A percentile compares a stretch with the other conserved stretches of the same genome.
Evolutionary conservation across 140 eudicot genomes (phyloP).

Genomic region (Erigeron philadelphicus): DNA sequence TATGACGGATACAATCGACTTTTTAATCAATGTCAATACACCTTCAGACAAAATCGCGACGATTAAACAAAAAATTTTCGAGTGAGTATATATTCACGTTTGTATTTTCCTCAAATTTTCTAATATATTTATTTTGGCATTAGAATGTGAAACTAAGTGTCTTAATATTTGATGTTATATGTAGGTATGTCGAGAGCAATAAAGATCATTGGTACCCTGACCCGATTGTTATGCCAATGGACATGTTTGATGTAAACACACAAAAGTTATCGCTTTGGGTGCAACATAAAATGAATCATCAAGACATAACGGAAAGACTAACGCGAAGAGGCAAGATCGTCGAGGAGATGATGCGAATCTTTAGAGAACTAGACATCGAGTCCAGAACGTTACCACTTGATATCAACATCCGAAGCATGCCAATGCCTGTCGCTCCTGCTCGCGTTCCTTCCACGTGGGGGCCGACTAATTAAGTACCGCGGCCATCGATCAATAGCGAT

Average conservation of each 20-base stretch:
- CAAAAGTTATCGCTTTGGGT: conserved; percentile 48
- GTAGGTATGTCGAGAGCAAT: conserved; percentile 42
- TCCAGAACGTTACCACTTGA: conserved; percentile 41
- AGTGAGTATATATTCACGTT: conserved; percentile 17
- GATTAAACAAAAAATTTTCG: conserved; percentile 39
- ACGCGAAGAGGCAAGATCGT: conserved; percentile 41
- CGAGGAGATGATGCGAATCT: conserved; percentile 46
- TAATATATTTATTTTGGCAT: neutral
- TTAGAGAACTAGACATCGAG: conserved; percentile 47
- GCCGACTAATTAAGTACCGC: conserved; percentile 19
- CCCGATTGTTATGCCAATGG: conserved; percentile 33
- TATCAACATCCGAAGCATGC: conserved; percentile 50
- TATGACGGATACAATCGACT: conserved; percentile 43
- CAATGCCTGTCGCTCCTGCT: conserved; percentile 28
- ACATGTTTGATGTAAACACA: conserved; percentile 37
- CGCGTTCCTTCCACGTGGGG: conserved; percentile 48
- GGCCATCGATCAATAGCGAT: too few species aligned
- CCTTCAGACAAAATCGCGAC: conserved; percentile 36
- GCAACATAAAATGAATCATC: conserved; percentile 44
- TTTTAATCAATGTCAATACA: conserved; percentile 36
- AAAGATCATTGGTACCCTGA: conserved; percentile 52
- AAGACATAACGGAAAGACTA: conserved; percentile 44
- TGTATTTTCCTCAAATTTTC: neutral
- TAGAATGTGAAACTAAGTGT: neutral
- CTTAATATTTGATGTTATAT: neutral